phyloP scores from a whole-genome alignment of 2,329 filamentous ascomycete genomes.

The Cordyceps cicadae region DNA sequence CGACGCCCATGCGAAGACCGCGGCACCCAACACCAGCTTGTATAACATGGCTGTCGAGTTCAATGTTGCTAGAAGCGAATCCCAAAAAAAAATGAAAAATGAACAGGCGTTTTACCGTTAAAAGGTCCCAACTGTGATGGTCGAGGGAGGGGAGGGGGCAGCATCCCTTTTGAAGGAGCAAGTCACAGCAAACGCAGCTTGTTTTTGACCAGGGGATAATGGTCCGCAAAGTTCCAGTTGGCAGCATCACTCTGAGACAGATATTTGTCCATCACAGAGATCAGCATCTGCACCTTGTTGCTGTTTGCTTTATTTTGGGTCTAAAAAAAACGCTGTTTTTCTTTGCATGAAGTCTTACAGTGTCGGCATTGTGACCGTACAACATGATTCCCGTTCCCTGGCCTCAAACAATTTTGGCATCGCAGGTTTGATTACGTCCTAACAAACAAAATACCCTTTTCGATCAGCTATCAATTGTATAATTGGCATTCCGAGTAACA shows the following conservation, averaged over 20 bases:
- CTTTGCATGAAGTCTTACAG: too few relatives aligned
- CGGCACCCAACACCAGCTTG: slow-evolving; percentile 2
- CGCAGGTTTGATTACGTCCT: neutral
- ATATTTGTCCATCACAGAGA: neutral
- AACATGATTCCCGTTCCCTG: neutral
- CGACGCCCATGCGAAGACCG: slow-evolving; percentile 5
- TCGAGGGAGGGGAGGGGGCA: too few relatives aligned
- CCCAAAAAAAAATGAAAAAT: neutral
- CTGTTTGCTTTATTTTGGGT: neutral
- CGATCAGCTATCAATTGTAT: neutral
- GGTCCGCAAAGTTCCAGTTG: too few relatives aligned
- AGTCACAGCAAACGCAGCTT: neutral
- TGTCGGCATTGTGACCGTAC: too few relatives aligned
- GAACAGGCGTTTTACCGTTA: too few relatives aligned
- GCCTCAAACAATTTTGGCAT: neutral
- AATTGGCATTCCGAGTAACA: neutral
- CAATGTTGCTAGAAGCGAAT: neutral
- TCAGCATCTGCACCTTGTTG: neutral
- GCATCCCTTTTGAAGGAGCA: neutral
- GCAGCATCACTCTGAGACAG: neutral
- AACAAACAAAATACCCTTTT: neutral
- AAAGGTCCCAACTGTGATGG: neutral
- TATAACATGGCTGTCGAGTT: neutral
- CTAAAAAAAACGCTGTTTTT: neutral
- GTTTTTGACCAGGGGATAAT: neutral